Percentiles rank a stretch among this genome's conserved stretches.
These are phyloP conservation scores for Helianthus tuberosus DNA, from an alignment of 129 eudicot genomes.

Conservation along the genomic window DNA sequence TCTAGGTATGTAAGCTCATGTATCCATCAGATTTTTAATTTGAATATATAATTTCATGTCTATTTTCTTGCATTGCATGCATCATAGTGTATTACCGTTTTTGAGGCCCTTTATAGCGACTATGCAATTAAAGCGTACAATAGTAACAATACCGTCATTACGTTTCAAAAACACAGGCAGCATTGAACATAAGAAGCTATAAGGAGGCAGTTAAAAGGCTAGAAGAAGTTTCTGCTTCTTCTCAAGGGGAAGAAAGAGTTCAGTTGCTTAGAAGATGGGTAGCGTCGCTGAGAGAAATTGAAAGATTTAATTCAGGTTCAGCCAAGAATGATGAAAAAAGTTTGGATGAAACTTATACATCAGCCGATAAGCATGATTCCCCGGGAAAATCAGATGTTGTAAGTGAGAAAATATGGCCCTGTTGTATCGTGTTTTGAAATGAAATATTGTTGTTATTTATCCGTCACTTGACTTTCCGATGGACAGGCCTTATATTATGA, in stretches of 20 bases:
- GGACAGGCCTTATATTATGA: slow-evolving; percentile 69
- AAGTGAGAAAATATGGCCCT: slow-evolving; percentile 35
- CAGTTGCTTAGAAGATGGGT: slow-evolving; percentile 76
- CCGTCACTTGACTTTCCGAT: slow-evolving; percentile 4
- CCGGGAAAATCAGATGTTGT: slow-evolving; percentile 52
- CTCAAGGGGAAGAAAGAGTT: slow-evolving; percentile 73
- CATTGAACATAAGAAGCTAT: slow-evolving; percentile 50
- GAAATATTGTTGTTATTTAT: neutral
- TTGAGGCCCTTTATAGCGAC: slow-evolving; percentile 11
- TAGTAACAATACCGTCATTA: slow-evolving; percentile 5
- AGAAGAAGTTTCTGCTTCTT: slow-evolving; percentile 72
- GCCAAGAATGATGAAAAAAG: slow-evolving; percentile 29
- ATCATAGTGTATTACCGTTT: neutral
- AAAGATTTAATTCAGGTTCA: slow-evolving; percentile 38
- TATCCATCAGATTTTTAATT: too few species aligned
- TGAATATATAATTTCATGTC: neutral
- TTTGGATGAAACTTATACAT: slow-evolving; percentile 28
- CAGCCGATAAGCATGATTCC: slow-evolving; percentile 36
- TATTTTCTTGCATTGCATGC: slow-evolving; percentile 8
- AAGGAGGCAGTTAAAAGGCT: slow-evolving; percentile 55
- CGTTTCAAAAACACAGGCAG: slow-evolving; percentile 39
- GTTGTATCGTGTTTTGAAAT: neutral
- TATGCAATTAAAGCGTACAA: slow-evolving; percentile 10
- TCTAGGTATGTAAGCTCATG: neutral
- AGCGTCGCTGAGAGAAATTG: slow-evolving; percentile 56